Evolutionary conservation across 1,284 basidiomycete species (phyloP), one percentile per base, ranked within the genome.

Genomic region (Fomitopsis palustris): DNA sequence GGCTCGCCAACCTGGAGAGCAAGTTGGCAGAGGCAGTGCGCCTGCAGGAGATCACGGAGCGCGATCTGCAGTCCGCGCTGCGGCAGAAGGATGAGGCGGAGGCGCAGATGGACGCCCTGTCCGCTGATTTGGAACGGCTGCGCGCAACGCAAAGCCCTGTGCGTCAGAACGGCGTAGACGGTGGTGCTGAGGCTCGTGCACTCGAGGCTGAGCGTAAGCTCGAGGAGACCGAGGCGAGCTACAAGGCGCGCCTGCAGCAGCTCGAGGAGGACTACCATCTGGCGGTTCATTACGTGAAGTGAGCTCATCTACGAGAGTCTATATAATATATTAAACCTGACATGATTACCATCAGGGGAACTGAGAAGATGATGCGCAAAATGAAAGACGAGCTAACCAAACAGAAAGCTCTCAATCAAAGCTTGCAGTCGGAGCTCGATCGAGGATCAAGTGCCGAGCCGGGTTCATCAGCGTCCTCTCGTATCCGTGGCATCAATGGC

Each of bases 311-410:
- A n/a, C n/a, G 42, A 57, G 39, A 43, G 45, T 53, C 52, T 43
- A 56, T 16, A 21, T 35, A 49, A 64, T 56, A 66, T 57, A 64
- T 67, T 54, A 42, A 65, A 54, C 67, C 69, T 71, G 53, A 68
- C 64, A 35, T 19, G 70, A 21, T 12, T 31, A 64, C 66, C 25
- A 42, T 47, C 70, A 96, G 95, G 82, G 95, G 95, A 56, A 98
- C 96, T 0, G 97, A 99, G 76, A 98, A 98, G 78, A 96, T 99
- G 89, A 92, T 98, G 80, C 88, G 95, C 65, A 87, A 93, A 67
- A 96, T 99, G 91, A 95, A 96, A 75, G 92, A 94, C 67, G 95
- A 97, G 71, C 77, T 96, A 59, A 90, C 86, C 62, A 96, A 93
- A 76, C 92, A 95, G 73, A 96, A 96, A 77, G 80, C 82, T 57